Evolutionary conservation across 176 grass and related monocot species (phyloP), one percentile per base, ranked within the genome.

Genomic region (Cenchrus purpureus): DNA sequence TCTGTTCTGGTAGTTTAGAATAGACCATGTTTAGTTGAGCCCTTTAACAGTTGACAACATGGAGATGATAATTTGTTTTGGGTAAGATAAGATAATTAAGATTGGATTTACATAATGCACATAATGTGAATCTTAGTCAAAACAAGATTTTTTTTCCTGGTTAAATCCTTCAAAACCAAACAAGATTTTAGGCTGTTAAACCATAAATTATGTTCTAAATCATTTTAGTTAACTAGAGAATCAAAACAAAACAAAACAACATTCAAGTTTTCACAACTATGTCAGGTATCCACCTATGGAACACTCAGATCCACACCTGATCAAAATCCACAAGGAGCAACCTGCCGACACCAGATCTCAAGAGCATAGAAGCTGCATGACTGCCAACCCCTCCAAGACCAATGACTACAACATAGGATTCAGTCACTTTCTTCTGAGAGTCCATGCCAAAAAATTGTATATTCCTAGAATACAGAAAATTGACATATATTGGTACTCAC

Each of bases 321-420:
- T 99, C 97, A 88, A 99, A 99, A 90, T 99, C 91, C 50, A 99
- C 97, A 67, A 99, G 94, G 15, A 96, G 91, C 61, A 99, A 86
- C 66, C 79, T 91, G 49, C 93, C 90, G 79, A 99, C 86, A 7
- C 93, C 97, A 72, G 97, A 95, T 88, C 97, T 90, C 74, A 99
- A 89, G 19, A 99, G 94, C 93, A 99, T 96, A 53, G 93, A 92
- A 84, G 93, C 91, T 70, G 93, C 93, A 96, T 99, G 93, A 83
- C 91, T 96, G 32, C 97, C 97, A 71, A 99, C 97, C 74, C 97
- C 97, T 69, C 97, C 97, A 87, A 99, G 97, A 82, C 93, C 97
- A 37, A 99, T 91, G 50, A 96, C 85, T 34, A 99, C 82, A 84
- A 92, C 88, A 80, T 79, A 99, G 40, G 93, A 92, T 75, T 82